Evolutionary conservation across 2,329 filamentous ascomycete species (phyloP).

Genomic region (Tolypocladium cylindrosporum): DNA sequence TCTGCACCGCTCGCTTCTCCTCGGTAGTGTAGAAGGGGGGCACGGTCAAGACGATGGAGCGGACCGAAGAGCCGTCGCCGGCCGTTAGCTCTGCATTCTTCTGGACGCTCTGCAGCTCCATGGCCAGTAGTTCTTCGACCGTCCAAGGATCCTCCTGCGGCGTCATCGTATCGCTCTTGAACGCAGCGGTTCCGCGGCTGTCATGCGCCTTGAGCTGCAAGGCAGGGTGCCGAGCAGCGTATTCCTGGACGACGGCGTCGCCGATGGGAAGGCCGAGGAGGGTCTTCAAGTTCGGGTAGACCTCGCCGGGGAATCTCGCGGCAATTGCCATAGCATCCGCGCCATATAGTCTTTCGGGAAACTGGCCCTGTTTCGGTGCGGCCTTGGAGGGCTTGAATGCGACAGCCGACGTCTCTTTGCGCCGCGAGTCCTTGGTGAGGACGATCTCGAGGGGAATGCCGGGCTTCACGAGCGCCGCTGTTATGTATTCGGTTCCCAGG

Average conservation of each 20-base stretch:
- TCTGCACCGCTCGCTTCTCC: slow-evolving; percentile 76
- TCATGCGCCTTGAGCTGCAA: slow-evolving; percentile 55
- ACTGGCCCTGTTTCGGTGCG: slow-evolving; percentile 52
- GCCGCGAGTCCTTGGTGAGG: slow-evolving; percentile 91
- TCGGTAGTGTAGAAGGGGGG: slow-evolving; percentile 84
- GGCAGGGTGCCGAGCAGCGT: slow-evolving; percentile 67
- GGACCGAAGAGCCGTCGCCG: slow-evolving; percentile 62
- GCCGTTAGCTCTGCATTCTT: slow-evolving; percentile 79
- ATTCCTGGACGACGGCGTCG: slow-evolving; percentile 55
- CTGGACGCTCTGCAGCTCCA: slow-evolving; percentile 89
- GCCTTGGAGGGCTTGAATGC: slow-evolving; percentile 81
- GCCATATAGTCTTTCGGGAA: slow-evolving; percentile 85
- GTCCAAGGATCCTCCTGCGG: slow-evolving; percentile 57
- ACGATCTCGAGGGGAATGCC: slow-evolving; percentile 97
- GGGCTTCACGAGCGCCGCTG: slow-evolving; percentile 90
- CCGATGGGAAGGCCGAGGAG: slow-evolving; percentile 66
- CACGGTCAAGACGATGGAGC: slow-evolving; percentile 79
- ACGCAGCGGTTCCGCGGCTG: slow-evolving; percentile 60
- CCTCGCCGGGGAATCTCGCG: slow-evolving; percentile 81
- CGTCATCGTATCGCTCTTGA: slow-evolving; percentile 63
- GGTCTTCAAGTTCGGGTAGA: slow-evolving; percentile 88
- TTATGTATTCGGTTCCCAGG: slow-evolving; percentile 93
- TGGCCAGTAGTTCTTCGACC: slow-evolving; percentile 89
- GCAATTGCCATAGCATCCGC: slow-evolving; percentile 82
- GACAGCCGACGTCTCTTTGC: slow-evolving; percentile 86